A percentile compares a stretch with the other conserved stretches of the same genome.
Conservation (phyloP, 805 yeast species). For the Ogataea paradorogensis region DNA sequence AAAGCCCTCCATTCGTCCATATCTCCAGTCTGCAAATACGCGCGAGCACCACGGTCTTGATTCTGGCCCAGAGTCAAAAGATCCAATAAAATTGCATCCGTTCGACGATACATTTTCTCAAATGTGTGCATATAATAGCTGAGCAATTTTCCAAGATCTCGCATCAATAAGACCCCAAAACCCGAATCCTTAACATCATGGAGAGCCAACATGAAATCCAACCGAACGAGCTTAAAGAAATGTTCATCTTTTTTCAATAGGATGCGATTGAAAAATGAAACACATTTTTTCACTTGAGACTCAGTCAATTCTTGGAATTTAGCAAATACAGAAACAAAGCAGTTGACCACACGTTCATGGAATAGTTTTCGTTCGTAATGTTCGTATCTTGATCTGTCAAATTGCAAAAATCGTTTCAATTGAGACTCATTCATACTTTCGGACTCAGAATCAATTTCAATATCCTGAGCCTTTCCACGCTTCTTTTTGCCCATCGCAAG, state of each 20-base stretch:
- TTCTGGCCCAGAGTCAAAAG: slow-evolving; percentile 56
- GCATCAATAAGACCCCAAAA: slow-evolving; percentile 46
- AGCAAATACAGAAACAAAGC: slow-evolving; percentile 60
- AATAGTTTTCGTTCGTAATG: slow-evolving; percentile 44
- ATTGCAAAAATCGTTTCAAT: slow-evolving; percentile 15
- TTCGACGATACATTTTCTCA: slow-evolving; percentile 43
- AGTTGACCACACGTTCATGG: slow-evolving; percentile 58
- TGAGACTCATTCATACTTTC: slow-evolving; percentile 12
- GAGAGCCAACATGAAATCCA: slow-evolving; percentile 68
- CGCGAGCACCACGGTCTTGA: slow-evolving; percentile 43
- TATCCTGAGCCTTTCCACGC: slow-evolving; percentile 8
- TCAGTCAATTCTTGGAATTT: slow-evolving; percentile 61
- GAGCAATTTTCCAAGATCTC: slow-evolving; percentile 63
- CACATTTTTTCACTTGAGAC: slow-evolving; percentile 56
- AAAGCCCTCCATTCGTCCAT: slow-evolving; percentile 36
- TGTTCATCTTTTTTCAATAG: slow-evolving; percentile 62
- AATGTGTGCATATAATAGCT: slow-evolving; percentile 62
- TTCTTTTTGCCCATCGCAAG: slow-evolving; percentile 24
- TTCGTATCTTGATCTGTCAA: slow-evolving; percentile 21
- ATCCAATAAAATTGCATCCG: slow-evolving; percentile 59
- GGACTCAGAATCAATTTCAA: slow-evolving; percentile 19
- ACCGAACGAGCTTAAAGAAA: slow-evolving; percentile 51
- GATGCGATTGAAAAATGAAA: slow-evolving; percentile 69
- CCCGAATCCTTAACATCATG: slow-evolving; percentile 52
- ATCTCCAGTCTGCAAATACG: slow-evolving; percentile 63